Percentiles rank a stretch among this genome's conserved stretches.
phyloP scores from a whole-genome alignment of 2,329 filamentous ascomycete genomes.

The Phyllosticta capitalensis region DNA sequence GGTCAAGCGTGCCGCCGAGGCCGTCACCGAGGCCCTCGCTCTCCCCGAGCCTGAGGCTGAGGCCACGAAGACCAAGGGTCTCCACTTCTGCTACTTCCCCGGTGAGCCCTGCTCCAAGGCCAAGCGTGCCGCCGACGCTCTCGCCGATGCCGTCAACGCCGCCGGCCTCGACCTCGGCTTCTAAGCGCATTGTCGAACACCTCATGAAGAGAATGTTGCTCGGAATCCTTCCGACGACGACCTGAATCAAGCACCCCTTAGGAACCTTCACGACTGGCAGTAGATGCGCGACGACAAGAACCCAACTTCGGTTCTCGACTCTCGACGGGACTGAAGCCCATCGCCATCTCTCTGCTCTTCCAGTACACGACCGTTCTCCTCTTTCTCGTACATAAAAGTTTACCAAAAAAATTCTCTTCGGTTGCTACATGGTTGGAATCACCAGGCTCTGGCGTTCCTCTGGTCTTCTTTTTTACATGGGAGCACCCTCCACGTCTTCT shows the following conservation, averaged over 20 bases:
- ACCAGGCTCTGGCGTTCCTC: not conserved
- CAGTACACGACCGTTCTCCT: not conserved
- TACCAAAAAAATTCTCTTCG: not conserved
- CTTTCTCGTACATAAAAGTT: not conserved
- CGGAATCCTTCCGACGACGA: too few species aligned
- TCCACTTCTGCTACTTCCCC: constrained; percentile 14
- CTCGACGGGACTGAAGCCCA: not conserved
- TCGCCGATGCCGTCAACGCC: constrained; percentile 22
- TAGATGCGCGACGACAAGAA: not conserved
- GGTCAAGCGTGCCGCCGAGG: constrained; percentile 25
- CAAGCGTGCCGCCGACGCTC: constrained; percentile 33
- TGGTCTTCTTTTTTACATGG: not conserved
- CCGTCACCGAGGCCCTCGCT: constrained; percentile 18
- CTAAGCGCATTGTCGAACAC: not conserved
- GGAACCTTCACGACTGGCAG: not conserved
- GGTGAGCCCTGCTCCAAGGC: constrained; percentile 30
- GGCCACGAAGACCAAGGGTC: constrained; percentile 5
- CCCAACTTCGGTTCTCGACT: not conserved
- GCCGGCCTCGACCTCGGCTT: not conserved
- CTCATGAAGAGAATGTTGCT: too few species aligned
- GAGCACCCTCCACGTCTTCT: too few species aligned
- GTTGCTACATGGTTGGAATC: not conserved
- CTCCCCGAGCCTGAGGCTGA: constrained; percentile 3
- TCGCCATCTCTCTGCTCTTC: not conserved
- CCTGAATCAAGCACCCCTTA: not conserved